phyloP scores from a whole-genome alignment of 202 grass and related monocot genomes.

The Hordeum pubiflorum region DNA sequence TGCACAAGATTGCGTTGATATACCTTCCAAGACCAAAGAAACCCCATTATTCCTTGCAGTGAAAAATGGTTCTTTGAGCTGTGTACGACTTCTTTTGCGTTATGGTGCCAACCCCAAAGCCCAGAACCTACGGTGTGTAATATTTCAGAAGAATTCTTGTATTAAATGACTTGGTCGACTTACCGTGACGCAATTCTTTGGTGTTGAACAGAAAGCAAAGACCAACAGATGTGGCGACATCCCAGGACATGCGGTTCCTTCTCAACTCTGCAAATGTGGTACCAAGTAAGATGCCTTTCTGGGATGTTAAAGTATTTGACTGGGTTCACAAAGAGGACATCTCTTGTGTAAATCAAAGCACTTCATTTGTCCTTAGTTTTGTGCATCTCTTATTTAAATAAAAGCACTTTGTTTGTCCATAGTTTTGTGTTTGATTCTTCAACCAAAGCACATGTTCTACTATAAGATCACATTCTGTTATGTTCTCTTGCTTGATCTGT shows the following conservation, averaged over 20 bases:
- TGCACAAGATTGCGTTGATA: slow-evolving; percentile 50
- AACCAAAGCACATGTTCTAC: not conserved
- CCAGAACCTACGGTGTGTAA: slow-evolving; percentile 42
- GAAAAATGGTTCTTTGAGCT: slow-evolving; percentile 43
- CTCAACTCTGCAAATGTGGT: slow-evolving; percentile 42
- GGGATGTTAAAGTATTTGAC: not conserved
- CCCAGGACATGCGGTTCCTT: slow-evolving; percentile 55
- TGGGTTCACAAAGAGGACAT: not conserved
- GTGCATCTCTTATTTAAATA: not conserved
- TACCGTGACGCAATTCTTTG: slow-evolving; percentile 10
- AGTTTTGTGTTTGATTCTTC: not conserved
- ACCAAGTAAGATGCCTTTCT: slow-evolving; percentile 31
- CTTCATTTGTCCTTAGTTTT: not conserved
- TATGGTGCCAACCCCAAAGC: slow-evolving; percentile 48
- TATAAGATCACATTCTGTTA: not conserved
- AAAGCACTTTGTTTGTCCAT: not conserved
- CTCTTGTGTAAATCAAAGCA: not conserved
- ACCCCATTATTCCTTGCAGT: slow-evolving; percentile 57
- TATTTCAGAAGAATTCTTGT: not conserved
- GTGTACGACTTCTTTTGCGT: slow-evolving; percentile 45
- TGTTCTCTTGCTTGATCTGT: slow-evolving; percentile 8
- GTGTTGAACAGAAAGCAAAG: slow-evolving; percentile 47
- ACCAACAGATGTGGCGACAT: slow-evolving; percentile 44
- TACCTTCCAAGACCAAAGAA: slow-evolving; percentile 58
- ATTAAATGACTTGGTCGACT: not conserved